Evolutionary conservation across 2,329 filamentous ascomycete genomes (phyloP).

Genomic region (Mycosphaerella sp.): DNA sequence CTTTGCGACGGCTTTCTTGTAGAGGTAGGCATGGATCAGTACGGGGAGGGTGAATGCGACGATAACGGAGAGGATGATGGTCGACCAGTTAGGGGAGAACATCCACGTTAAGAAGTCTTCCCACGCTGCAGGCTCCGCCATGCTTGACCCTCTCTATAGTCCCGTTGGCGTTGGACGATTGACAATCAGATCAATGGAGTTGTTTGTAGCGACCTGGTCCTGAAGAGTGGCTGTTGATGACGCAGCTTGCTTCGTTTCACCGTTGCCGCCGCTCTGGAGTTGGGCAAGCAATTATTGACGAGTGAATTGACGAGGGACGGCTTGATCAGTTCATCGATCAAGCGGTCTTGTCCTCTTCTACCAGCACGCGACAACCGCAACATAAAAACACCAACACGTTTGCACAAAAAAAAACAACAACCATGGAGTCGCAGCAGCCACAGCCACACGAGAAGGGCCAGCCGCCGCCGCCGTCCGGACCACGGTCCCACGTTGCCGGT

Average conservation of each 20-base stretch:
- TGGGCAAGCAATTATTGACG: background rate
- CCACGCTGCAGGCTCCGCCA: constrained; percentile 8
- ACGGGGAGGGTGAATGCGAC: constrained; percentile 69
- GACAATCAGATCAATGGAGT: background rate
- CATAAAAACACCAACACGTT: background rate
- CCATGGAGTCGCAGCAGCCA: background rate
- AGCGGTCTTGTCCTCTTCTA: background rate
- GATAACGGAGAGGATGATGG: constrained; percentile 61
- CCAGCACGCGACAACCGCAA: background rate
- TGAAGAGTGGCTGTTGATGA: background rate
- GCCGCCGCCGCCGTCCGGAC: no score
- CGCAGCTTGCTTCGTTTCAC: background rate
- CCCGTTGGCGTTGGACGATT: background rate
- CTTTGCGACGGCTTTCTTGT: constrained; percentile 54
- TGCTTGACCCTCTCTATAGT: background rate
- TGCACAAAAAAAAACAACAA: background rate
- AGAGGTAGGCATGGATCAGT: constrained; percentile 69
- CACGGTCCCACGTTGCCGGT: no score
- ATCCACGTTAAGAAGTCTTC: constrained; percentile 41
- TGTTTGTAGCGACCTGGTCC: no score
- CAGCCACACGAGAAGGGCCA: no score
- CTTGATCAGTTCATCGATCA: background rate
- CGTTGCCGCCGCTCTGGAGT: background rate
- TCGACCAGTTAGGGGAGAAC: constrained; percentile 41
- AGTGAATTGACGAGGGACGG: background rate